Percentiles rank a stretch among this genome's conserved stretches.
phyloP scores from a whole-genome alignment of 495 filamentous ascomycete genomes.

The Margaritispora aquatica region DNA sequence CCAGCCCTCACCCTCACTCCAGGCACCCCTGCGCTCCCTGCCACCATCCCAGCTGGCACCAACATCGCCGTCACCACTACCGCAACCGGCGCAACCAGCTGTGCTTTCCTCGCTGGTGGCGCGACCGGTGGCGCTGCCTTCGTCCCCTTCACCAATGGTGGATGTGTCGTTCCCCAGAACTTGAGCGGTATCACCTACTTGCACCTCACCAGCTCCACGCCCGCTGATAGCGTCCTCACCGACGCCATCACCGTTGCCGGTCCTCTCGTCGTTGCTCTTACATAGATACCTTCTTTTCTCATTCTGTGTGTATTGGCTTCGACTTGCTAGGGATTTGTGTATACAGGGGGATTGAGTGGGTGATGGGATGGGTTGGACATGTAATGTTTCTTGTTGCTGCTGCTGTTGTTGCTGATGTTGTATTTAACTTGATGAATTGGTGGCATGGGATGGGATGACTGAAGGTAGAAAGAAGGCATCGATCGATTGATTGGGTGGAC shows the following conservation, averaged over 20 bases:
- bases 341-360: not conserved
- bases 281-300: slow-evolving; percentile 28
- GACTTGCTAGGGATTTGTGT: too few species aligned
- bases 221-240: slow-evolving; percentile 30
- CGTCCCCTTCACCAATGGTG: slow-evolving; percentile 39
- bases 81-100: slow-evolving; percentile 30
- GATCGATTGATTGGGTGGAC: not conserved
- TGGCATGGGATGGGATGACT: not conserved
- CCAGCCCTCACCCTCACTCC: slow-evolving; percentile 33
- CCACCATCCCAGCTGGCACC: slow-evolving; percentile 26
- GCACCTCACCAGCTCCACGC: slow-evolving; percentile 34
- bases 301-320: not conserved
- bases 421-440: not conserved
- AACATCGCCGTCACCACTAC: slow-evolving; percentile 17
- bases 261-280: slow-evolving; percentile 40
- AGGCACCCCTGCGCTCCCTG: slow-evolving; percentile 35
- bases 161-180: slow-evolving; percentile 32
- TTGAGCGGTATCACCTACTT: slow-evolving; percentile 42
- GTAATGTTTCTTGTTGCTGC: not conserved
- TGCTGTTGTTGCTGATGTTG: too few species aligned
- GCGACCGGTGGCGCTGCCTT: slow-evolving; percentile 44
- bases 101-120: slow-evolving; percentile 12
- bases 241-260: slow-evolving; percentile 42
- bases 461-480: not conserved
- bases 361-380: not conserved